A percentile compares a stretch with the other conserved stretches of the same genome.
These are phyloP conservation scores for Aspergillus flavus DNA, from an alignment of 2,329 filamentous ascomycete genomes.

Conservation along the genomic window DNA sequence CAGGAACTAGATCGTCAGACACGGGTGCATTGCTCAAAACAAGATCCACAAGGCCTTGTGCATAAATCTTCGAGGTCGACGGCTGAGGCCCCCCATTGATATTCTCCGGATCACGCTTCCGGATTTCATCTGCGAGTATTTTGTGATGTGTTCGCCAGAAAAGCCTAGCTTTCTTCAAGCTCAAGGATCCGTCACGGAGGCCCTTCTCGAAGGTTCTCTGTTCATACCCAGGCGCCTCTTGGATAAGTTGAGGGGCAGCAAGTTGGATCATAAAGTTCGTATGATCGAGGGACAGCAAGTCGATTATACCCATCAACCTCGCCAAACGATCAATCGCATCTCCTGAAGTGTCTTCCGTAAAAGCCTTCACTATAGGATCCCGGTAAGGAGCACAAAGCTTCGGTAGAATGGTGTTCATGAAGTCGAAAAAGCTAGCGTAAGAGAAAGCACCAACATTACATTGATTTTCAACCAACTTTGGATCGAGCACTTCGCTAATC, in stretches of 20 bases:
- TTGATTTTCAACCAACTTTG: slow-evolving; percentile 59
- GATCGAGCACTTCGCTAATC: slow-evolving; percentile 64
- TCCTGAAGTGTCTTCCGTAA: slow-evolving; percentile 54
- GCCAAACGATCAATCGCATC: slow-evolving; percentile 66
- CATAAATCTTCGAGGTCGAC: slow-evolving; percentile 53
- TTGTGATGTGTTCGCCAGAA: slow-evolving; percentile 55
- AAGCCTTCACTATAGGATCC: slow-evolving; percentile 59
- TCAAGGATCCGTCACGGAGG: slow-evolving; percentile 53
- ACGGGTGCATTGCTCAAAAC: slow-evolving; percentile 57
- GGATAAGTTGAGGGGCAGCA: slow-evolving; percentile 61
- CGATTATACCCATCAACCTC: slow-evolving; percentile 64
- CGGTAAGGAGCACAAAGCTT: slow-evolving; percentile 68
- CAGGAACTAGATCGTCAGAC: slow-evolving; percentile 57
- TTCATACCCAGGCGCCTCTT: slow-evolving; percentile 65
- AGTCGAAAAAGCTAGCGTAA: slow-evolving; percentile 65
- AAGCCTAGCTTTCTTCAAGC: slow-evolving; percentile 55
- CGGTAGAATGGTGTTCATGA: slow-evolving; percentile 64
- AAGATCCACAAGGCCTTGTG: slow-evolving; percentile 61
- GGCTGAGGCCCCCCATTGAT: slow-evolving; percentile 39
- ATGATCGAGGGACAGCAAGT: slow-evolving; percentile 64
- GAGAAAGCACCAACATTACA: slow-evolving; percentile 64
- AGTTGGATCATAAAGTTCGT: slow-evolving; percentile 67
- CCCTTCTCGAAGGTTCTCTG: slow-evolving; percentile 60
- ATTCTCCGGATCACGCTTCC: slow-evolving; percentile 48
- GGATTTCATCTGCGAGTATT: slow-evolving; percentile 52